These are phyloP conservation scores for Suillus tomentosus DNA, from an alignment of 768 basidiomycete genomes.

Conservation along the genomic window DNA sequence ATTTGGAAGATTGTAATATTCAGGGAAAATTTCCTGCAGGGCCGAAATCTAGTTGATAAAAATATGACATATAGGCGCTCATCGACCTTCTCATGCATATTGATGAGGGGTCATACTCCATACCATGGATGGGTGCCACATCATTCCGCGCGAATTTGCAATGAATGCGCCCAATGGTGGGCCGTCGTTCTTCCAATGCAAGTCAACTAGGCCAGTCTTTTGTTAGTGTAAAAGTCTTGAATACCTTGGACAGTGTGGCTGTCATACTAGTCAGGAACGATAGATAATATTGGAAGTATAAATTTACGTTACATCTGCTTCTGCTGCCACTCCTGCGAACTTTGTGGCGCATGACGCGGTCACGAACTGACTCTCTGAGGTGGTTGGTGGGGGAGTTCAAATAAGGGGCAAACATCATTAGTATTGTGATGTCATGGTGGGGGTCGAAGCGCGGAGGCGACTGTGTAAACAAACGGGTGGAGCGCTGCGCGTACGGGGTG, in stretches of 20 bases:
- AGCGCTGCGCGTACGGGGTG: neutral
- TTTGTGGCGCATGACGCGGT: neutral
- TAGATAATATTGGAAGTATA: neutral
- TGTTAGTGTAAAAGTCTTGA: neutral
- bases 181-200: neutral
- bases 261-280: conserved; percentile 3
- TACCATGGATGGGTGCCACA: neutral
- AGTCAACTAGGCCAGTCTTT: neutral
- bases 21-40: neutral
- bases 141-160: neutral
- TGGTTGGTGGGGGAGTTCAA: neutral
- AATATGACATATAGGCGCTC: conserved; percentile 2
- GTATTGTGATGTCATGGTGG: neutral
- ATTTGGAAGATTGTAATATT: neutral
- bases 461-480: neutral
- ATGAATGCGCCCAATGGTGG: neutral
- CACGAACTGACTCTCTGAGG: neutral
- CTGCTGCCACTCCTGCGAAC: conserved; percentile 1
- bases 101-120: neutral
- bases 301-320: neutral
- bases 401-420: neutral
- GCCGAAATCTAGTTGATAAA: neutral
- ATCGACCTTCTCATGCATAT: neutral
- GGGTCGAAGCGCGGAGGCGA: neutral
- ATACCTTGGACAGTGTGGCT: neutral